Evolutionary conservation across 1,284 basidiomycete species (phyloP).

Genomic region (Peniophora sp.): DNA sequence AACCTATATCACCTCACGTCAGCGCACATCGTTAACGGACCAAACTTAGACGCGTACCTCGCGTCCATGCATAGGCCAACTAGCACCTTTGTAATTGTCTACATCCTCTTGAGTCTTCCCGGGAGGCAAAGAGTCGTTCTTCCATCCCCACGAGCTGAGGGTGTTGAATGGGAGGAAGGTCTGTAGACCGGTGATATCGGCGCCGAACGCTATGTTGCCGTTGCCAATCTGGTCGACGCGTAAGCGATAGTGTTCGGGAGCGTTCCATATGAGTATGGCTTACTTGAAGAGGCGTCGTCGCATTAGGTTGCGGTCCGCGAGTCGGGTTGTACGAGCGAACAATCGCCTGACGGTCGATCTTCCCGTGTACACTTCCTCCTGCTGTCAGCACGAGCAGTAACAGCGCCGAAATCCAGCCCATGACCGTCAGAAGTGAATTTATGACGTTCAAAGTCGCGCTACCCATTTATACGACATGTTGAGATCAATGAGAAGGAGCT

Average conservation of each 20-base stretch:
- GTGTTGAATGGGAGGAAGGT: constrained; percentile 48
- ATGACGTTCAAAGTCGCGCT: no score
- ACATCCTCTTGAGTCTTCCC: constrained; percentile 35
- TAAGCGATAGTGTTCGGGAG: background rate
- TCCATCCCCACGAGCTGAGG: constrained; percentile 56
- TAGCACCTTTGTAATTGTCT: constrained; percentile 38
- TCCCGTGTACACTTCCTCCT: background rate
- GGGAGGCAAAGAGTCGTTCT: constrained; percentile 46
- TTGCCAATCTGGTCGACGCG: constrained; percentile 36
- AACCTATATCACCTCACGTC: constrained; percentile 22
- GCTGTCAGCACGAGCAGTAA: no score
- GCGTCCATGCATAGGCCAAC: constrained; percentile 42
- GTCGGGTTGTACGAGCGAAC: constrained; percentile 47
- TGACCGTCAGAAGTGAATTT: no score
- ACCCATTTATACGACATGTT: no score
- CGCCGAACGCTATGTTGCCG: constrained; percentile 54
- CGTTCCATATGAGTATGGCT: no score
- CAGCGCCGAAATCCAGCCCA: no score
- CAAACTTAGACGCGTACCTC: no score
- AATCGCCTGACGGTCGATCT: constrained; percentile 31
- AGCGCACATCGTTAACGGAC: no score
- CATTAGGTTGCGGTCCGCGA: constrained; percentile 25
- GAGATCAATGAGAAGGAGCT: no score
- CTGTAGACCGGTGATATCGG: constrained; percentile 51
- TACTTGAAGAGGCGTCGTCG: constrained; percentile 42